Evolutionary conservation across 208 protist species (phyloP), one percentile per base, ranked within the genome.

Genomic region (Trypanosoma scelopori): DNA sequence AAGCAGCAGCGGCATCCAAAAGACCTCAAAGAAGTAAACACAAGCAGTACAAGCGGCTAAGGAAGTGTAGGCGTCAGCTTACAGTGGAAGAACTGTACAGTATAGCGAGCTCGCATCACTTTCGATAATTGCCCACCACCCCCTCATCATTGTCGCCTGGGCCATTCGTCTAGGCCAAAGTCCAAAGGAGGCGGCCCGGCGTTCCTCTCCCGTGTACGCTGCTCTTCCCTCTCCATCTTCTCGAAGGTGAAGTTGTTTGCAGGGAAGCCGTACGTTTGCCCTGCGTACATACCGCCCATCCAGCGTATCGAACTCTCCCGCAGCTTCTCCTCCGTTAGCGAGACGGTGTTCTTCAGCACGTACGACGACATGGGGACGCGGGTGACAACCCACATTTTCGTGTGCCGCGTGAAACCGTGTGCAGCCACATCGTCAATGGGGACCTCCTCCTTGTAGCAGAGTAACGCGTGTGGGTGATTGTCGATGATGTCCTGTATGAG

Each of bases 191-290:
- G 85, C 1, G 77, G 74, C 50, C 53, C 16, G 23, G 35, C 57
- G 53, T 95, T 95, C 16, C 59, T 62, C 20, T 73, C 58, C 37
- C 74, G 23, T 4, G 71, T 74, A 0, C 46, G 41, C 35, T 76
- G 58, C 49, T 95, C 87, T 55, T 87, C 82, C 15, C 35, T 37
- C 41, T 91, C 83, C 42, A 76, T 63, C 50, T 77, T 70, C 50
- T 88, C 78, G 68, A 96, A 93, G 0, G 90, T 91, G 55, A 93
- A 90, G 51, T 96, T 93, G 55, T 93, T 69, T 15, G 90, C 90
- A 5, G 90, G 90, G 55, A 96, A 96, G 23, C 90, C 90, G 37
- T 86, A 65, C 7, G 90, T 93, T 49, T 93, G 87, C 6, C 85
- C 84, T 0, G 84, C 90, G 57, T 84, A 88, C 55, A 89, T 79